Base-by-base conservation (phyloP, 116 monocot species). In the Trichopus zeylanicus region DNA sequence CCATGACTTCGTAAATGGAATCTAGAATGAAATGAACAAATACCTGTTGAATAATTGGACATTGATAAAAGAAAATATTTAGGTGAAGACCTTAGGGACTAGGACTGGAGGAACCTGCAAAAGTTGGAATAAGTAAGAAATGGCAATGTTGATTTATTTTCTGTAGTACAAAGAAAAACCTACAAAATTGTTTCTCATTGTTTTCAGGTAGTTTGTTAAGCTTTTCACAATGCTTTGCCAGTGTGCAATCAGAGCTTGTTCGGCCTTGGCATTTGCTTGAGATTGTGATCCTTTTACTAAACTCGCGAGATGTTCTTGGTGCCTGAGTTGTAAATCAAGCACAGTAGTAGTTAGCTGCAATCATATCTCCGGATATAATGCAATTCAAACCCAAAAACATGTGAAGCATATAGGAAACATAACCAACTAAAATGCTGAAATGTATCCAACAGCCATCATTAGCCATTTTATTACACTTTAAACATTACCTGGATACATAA, bases 1-100 rank as follows among this genome's bases (percentile, higher is more conserved):
- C 8, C 42, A 42, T 3, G 12, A 42, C 13, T 16, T 3, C n/a
- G 42, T n/a, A 42, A 13, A 15, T 2, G 42, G n/a, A 3, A 42
- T 13, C 2, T 42, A 42, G n/a, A n/a, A 13, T n/a, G 23, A 54
- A 54, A 42, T 13, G 31, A 20, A n/a, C n/a, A 19, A 64, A 25
- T 59, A 86, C 86, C 86, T 86, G 53, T 86, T 86, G 51, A 86
- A 86, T 10, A 86, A 66, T 54, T 86, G 86, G 31, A 86, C 86
- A 64, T 86, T 86, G 47, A 86, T 86, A 33, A 81, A 86, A 3
- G 86, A 86, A 69, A 86, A 86, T 38, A 75, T 75, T 52, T 86
- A 81, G 1, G 77, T 77, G 51, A 86, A 75, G 51, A 86, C 75
- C 69, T 86, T 86, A 26, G 78, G 65, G 1, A 81, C 75, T 25